Evolutionary conservation across 176 grass and related monocot genomes (phyloP).

Genomic region (Puccinellia tenuiflora): DNA sequence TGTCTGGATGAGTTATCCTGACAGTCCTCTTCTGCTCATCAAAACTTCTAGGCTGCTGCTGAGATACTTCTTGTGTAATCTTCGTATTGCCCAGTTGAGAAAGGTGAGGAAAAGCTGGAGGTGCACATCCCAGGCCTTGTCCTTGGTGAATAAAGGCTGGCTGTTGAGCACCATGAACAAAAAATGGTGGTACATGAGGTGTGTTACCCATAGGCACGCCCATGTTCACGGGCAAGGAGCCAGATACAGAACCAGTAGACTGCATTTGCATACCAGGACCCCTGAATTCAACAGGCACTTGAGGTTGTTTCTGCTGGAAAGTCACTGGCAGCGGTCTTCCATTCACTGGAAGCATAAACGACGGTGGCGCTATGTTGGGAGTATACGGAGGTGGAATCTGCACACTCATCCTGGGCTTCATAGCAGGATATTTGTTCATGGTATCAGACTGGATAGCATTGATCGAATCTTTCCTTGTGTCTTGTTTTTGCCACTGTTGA

Average conservation of each 20-base stretch:
- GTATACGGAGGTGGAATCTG: conserved; percentile 35
- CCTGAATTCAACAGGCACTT: conserved; percentile 43
- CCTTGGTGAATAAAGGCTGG: conserved; percentile 74
- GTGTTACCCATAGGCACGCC: conserved; percentile 40
- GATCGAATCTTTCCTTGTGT: conserved; percentile 2
- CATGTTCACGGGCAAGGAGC: conserved; percentile 57
- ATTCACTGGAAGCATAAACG: conserved; percentile 34
- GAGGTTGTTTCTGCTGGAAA: conserved; percentile 53
- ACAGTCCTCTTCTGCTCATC: conserved; percentile 48
- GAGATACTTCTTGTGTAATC: conserved; percentile 31
- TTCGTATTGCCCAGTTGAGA: conserved; percentile 55
- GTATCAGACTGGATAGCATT: conserved; percentile 4
- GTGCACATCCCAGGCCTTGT: conserved; percentile 53
- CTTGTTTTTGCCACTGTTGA: conserved; percentile 27
- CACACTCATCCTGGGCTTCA: conserved; percentile 31
- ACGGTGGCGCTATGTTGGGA: conserved; percentile 22
- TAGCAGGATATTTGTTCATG: conserved; percentile 20
- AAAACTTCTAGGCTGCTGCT: conserved; percentile 43
- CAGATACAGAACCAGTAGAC: conserved; percentile 36
- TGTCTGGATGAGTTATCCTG: conserved; percentile 85
- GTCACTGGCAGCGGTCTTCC: conserved; percentile 28
- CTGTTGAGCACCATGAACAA: conserved; percentile 56
- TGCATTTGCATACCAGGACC: conserved; percentile 43
- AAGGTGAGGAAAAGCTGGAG: conserved; percentile 36
- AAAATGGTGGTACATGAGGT: conserved; percentile 45